A percentile compares a stretch with the other conserved stretches of the same genome.
Conservation (phyloP, 306 rosid genomes). For the Pterocarpus santalinus region DNA sequence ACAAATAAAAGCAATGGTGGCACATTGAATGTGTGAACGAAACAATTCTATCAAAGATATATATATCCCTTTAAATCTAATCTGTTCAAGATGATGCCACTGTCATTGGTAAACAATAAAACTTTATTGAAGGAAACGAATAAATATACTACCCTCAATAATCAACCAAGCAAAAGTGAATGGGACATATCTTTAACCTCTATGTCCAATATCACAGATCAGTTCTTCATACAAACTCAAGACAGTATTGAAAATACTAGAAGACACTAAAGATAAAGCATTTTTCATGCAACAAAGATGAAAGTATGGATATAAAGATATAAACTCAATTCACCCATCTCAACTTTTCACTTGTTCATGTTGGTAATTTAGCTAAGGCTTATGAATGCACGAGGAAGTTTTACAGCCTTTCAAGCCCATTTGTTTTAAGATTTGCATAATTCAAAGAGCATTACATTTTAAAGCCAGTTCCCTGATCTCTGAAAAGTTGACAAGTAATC, state of each 20-base stretch:
- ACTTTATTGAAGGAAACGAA: constrained; percentile 2
- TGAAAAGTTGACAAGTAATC: constrained; percentile 24
- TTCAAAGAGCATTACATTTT: constrained; percentile 17
- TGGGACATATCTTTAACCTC: constrained; percentile 3
- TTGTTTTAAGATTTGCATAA: constrained; percentile 15
- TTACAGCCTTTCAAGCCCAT: constrained; percentile 8
- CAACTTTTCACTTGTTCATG: constrained; percentile 25
- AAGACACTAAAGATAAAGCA: constrained; percentile 3
- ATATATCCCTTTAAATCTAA: background rate
- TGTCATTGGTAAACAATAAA: constrained; percentile 16
- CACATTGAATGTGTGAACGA: constrained; percentile 22
- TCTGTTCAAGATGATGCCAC: constrained; percentile 7
- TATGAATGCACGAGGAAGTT: constrained; percentile 28
- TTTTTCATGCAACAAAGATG: background rate
- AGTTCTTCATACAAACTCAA: constrained; percentile 9
- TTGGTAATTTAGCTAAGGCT: constrained; percentile 23
- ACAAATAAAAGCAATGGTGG: background rate
- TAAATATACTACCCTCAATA: constrained; percentile 24
- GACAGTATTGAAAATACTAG: no score
- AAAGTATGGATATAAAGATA: constrained; percentile 26
- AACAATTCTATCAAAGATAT: background rate
- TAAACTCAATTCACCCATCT: constrained; percentile 28
- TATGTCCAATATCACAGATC: constrained; percentile 5
- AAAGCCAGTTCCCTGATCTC: constrained; percentile 32
- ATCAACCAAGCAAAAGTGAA: constrained; percentile 31